Base-by-base conservation (phyloP, 352 stramenopile species). In the Thraustochytrium striatum region DNA sequence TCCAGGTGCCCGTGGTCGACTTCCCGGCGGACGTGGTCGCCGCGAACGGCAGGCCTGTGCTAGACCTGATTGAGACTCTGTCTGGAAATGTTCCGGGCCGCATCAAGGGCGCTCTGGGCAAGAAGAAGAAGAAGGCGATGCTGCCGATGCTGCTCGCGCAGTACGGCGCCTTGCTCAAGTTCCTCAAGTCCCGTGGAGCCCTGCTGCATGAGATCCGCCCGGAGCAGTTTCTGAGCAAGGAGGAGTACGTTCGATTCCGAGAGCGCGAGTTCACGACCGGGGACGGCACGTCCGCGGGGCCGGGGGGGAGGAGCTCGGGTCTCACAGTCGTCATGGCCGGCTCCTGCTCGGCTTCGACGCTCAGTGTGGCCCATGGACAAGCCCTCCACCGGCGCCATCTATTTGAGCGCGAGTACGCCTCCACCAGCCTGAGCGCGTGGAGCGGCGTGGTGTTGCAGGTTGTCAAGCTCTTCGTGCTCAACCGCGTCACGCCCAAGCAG, bases 401-500 rank as follows among this genome's bases (percentile, higher is more conserved):
- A 36, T 87, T 72, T 61, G 81, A 85, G 68, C 33, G 25, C 2
- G 38, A 58, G 19, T 79, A 81, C 69, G 39, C 57, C 28, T 5
- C 61, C 16, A 47, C 93, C 3, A 92, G 86, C 57, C 61, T 58
- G 0, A 80, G 78, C 19, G 87, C 90, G 1, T 97, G 91, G 91
- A 91, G 93, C 82, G 88, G 89, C 61, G 86, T 97, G 5, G 62
- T 96, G 21, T 92, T 92, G 41, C 91, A 98, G 75, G 86, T 93
- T 3, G 85, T 97, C 75, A 95, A 96, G 68, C 92, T 94, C 43
- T 98, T 97, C 79, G 80, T 97, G 39, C 82, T 98, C 0, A 90
- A 88, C 35, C 86, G 93, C 2, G 89, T 97, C 43, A 96, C 90
- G 1, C 88, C 85, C 39, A 95, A 94, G 69, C 83, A 84, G 2